Evolutionary conservation across 2,329 filamentous ascomycete species (phyloP).

Genomic region (Pestalotiopsis sp.): DNA sequence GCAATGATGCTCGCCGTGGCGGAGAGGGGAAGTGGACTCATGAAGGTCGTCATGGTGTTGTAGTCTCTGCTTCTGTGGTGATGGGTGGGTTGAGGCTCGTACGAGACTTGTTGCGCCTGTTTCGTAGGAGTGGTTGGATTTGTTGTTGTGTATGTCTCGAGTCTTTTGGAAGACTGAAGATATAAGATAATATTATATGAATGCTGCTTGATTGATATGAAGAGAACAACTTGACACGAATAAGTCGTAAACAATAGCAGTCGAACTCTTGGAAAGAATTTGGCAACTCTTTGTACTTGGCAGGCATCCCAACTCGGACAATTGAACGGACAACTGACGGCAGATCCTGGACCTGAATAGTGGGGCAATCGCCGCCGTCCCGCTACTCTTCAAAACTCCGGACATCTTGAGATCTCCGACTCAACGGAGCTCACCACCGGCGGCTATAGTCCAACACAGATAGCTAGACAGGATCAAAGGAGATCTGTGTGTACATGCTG

Average conservation of each 20-base stretch:
- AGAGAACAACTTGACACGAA: too few species aligned
- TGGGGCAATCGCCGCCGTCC: background rate
- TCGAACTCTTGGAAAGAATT: background rate
- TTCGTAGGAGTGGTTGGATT: too few species aligned
- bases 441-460: background rate
- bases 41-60: background rate
- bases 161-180: too few species aligned
- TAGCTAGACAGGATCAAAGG: background rate
- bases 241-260: background rate
- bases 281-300: background rate
- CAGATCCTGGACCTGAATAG: background rate
- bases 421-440: background rate
- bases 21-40: background rate
- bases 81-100: background rate
- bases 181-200: background rate
- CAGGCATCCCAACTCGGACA: background rate
- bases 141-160: too few species aligned
- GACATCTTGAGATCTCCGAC: conserved; percentile 3
- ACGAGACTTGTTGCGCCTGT: background rate
- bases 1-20: conserved; percentile 5
- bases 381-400: background rate
- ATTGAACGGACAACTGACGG: conserved; percentile 1
- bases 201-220: background rate
- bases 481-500: background rate
- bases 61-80: background rate